Conservation (phyloP, 441 rosid genomes). For the Arabidopsis hybrid region DNA sequence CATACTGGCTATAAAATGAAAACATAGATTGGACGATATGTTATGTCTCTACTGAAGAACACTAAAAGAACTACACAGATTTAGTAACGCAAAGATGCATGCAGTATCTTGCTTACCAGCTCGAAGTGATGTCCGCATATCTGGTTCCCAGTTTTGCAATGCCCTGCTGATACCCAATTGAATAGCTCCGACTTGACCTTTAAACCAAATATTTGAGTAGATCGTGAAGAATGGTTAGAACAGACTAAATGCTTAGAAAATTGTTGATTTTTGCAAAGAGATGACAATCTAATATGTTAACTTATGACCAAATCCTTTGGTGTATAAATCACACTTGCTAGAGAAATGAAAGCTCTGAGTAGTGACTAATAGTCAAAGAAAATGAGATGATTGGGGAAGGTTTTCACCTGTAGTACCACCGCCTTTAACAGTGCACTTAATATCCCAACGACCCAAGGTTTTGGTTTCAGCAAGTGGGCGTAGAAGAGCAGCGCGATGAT, state of each 20-base stretch:
- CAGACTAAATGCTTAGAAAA: not conserved
- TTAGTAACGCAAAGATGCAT: not conserved
- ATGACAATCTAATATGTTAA: slow-evolving; percentile 3
- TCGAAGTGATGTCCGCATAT: slow-evolving; percentile 81
- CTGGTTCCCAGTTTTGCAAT: slow-evolving; percentile 95
- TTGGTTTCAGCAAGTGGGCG: slow-evolving; percentile 94
- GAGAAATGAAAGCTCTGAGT: not conserved
- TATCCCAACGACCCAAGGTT: slow-evolving; percentile 94
- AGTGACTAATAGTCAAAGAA: not conserved
- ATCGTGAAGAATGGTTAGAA: slow-evolving; percentile 24
- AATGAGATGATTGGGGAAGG: slow-evolving; percentile 6
- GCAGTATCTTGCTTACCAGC: slow-evolving; percentile 52
- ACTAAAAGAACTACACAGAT: not conserved
- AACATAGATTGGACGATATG: not conserved
- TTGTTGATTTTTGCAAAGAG: not conserved
- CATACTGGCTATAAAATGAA: slow-evolving; percentile 1
- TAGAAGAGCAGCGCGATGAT: slow-evolving; percentile 89
- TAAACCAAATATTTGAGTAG: slow-evolving; percentile 31
- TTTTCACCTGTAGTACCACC: slow-evolving; percentile 85
- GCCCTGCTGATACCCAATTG: slow-evolving; percentile 93
- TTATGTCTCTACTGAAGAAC: slow-evolving; percentile 16
- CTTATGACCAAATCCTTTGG: not conserved
- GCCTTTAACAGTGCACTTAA: slow-evolving; percentile 87
- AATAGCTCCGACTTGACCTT: slow-evolving; percentile 99
- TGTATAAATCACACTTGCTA: slow-evolving; percentile 6